Evolutionary conservation across 2,329 filamentous ascomycete species (phyloP), one percentile per base, ranked within the genome.

Genomic region (Fusarium napiforme): DNA sequence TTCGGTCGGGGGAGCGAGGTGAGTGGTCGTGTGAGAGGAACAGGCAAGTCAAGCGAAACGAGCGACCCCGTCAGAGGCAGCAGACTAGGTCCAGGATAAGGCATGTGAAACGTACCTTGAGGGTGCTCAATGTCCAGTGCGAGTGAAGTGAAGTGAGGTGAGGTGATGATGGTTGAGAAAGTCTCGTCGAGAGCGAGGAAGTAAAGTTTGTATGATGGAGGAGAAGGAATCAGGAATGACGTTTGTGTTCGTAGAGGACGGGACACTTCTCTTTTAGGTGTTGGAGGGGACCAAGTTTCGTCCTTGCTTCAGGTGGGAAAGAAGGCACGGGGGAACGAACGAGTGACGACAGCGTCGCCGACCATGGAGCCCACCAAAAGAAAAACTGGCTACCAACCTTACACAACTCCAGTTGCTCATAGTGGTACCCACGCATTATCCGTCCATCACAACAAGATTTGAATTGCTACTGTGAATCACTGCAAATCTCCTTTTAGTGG

Each of bases 21-120:
- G 57, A 63, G 56, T 58, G 67, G 72, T 71, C 69, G 72, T 75
- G 72, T 64, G 70, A 72, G 72, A 75, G 75, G 64, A 72, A 75
- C 64, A 46, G 73, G 75, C 71, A 71, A 77, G 56, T 67, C 67
- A 73, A 73, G 73, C 73, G 74, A 76, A 70, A 75, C 69, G 65
- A 77, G 70, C 43, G 66, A 62, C 59, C 72, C 72, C 67, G 58
- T 71, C 52, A 59, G 59, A 62, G 56, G 63, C 50, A 62, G 58
- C 64, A 36, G 53, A 60, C 60, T 60, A 65, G 59, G 61, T 68
- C 69, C 60, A 61, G 60, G 60, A 64, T 72, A 39, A 47, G 47
- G 60, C 72, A 53, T 50, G 46, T 49, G 52, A 69, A 63, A 73
- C 71, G 46, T 73, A 73, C 71, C 71, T 73, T 60, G 57, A 69